Conservation (phyloP, 176 grass and related monocot species). For the Leersia perrieri region DNA sequence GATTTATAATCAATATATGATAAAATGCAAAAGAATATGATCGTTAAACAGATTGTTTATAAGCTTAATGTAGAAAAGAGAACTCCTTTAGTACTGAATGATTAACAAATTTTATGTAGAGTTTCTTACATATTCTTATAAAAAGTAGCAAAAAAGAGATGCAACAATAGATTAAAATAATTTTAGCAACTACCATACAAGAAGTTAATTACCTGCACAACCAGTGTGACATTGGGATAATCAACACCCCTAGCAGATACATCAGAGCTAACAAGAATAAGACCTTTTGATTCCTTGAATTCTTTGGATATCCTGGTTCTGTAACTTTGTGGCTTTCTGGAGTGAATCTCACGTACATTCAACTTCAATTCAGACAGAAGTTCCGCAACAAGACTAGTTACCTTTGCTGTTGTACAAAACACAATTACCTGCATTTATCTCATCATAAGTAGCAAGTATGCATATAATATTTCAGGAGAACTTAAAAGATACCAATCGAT, state of each 20-base stretch:
- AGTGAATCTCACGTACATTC: constrained; percentile 93
- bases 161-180: constrained; percentile 8
- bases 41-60: not conserved
- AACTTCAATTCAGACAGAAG: constrained; percentile 81
- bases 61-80: not conserved
- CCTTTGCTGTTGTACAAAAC: constrained; percentile 96
- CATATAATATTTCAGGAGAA: not conserved
- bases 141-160: not conserved
- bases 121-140: not conserved
- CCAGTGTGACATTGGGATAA: constrained; percentile 98
- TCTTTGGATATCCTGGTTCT: constrained; percentile 97
- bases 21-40: not conserved
- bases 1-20: constrained; percentile 7
- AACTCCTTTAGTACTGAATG: not conserved
- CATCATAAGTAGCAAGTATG: constrained; percentile 3
- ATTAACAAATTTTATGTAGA: not conserved
- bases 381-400: constrained; percentile 83
- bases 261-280: constrained; percentile 97
- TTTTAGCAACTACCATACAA: not conserved
- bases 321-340: constrained; percentile 89
- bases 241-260: constrained; percentile 93
- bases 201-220: constrained; percentile 73
- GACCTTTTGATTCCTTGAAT: constrained; percentile 93
- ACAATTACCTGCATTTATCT: constrained; percentile 78
- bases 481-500: constrained; percentile 25